A percentile compares a stretch with the other conserved stretches of the same genome.
Evolutionary conservation across 164 flowering plant genomes (phyloP).

Genomic region (Amborella trichopoda): DNA sequence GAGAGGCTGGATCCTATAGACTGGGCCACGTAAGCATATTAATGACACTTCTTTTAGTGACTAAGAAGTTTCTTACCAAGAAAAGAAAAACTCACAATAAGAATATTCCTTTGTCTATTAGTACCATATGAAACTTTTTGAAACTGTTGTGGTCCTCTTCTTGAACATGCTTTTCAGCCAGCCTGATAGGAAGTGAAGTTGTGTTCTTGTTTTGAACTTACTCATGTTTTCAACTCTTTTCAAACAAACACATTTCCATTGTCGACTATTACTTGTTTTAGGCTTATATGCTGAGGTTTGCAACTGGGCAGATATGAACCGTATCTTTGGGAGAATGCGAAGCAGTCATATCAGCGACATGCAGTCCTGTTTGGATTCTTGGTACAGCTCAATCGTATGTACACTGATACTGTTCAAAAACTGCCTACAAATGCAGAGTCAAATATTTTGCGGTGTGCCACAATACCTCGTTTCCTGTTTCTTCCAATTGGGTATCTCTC

Average conservation of each 20-base stretch:
- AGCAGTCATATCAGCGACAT: conserved; percentile 76
- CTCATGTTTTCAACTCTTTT: no score
- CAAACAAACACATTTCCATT: no score
- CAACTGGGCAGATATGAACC: conserved; percentile 59
- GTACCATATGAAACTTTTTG: no score
- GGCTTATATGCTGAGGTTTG: background rate
- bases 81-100: no score
- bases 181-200: no score
- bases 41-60: background rate
- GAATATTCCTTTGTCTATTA: no score
- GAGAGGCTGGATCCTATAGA: conserved; percentile 92
- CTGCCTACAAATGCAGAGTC: conserved; percentile 72
- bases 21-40: conserved; percentile 85
- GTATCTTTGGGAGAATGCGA: conserved; percentile 93
- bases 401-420: conserved; percentile 64
- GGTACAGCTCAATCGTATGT: conserved; percentile 84
- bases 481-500: conserved; percentile 88
- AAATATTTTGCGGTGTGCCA: conserved; percentile 82
- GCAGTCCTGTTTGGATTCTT: conserved; percentile 96
- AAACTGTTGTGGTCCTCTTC: no score
- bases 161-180: no score
- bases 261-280: background rate
- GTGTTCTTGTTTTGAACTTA: no score
- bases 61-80: no score
- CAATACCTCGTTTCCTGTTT: conserved; percentile 87